Evolutionary conservation across 495 filamentous ascomycete genomes (phyloP).

Genomic region (Aspergillus hancockii): DNA sequence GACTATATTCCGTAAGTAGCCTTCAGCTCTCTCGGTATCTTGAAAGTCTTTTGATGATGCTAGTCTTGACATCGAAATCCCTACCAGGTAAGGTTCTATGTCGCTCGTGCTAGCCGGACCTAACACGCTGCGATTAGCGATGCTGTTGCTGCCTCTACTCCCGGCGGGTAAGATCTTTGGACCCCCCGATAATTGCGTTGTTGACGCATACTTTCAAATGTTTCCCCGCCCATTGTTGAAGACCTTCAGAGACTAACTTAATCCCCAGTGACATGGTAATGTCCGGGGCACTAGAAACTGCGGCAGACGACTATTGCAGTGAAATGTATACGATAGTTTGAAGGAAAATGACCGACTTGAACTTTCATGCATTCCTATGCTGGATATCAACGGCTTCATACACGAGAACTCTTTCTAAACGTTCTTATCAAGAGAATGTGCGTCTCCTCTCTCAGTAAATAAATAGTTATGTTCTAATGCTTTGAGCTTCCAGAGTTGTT

Average conservation of each 20-base stretch:
- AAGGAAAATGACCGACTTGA: not conserved
- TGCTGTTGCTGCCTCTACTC: not conserved
- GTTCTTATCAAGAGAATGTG: not conserved
- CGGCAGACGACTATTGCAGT: not conserved
- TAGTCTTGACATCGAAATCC: not conserved
- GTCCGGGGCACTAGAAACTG: not conserved
- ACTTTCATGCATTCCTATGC: too few relatives aligned
- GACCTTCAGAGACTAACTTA: not conserved
- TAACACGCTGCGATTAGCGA: not conserved
- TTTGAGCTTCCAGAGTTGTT: not conserved
- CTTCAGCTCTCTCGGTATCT: not conserved
- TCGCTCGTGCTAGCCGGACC: not conserved
- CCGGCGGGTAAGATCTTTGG: not conserved
- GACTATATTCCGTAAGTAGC: not conserved
- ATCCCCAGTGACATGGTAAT: not conserved
- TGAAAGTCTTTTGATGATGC: not conserved
- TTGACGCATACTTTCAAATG: not conserved
- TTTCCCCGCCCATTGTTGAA: not conserved
- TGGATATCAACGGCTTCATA: not conserved
- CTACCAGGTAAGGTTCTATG: not conserved
- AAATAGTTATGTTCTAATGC: too few relatives aligned
- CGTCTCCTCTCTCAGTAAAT: too few relatives aligned
- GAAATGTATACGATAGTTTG: constrained; percentile 7
- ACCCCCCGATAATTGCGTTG: not conserved
- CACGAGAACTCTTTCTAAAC: not conserved